Evolutionary conservation across 257 asterid genomes (phyloP), one percentile per base, ranked within the genome.

Genomic region (Scutellaria baicalensis): DNA sequence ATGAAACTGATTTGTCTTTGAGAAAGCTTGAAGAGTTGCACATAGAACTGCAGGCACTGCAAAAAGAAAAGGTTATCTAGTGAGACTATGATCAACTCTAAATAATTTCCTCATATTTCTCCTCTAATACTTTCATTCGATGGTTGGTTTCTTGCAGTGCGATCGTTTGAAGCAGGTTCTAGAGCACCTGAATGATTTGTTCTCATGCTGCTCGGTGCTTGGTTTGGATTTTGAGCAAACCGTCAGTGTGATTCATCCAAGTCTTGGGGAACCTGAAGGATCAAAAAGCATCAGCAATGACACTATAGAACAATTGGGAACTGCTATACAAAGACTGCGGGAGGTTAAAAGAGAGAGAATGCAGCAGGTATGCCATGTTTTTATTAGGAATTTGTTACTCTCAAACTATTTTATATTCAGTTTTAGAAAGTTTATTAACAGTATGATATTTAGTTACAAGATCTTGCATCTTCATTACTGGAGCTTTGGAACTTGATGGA

Each of bases 401-500:
- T 54, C 9, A 20, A 59, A 36, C 9, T 61, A 16, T 49, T 36
- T 69, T 13, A 55, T 54, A 36, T 36, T 64, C 38, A 10, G 48
- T 42, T 69, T 8, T 44, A 66, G 33, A 68, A 44, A 78, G 45
- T 64, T 57, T 40, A 8, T 76, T 78, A n/a, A 81, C 71, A 36
- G 40, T 13, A 40, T 66, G 54, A 44, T 73, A 54, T 43, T 59
- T 69, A 94, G 99, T 80, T 94, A 50, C 97, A 88, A 91, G 97
- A 91, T 76, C 92, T 91, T 1, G 97, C 93, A 14, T 80, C 94
- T 47, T 84, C 99, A 27, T 74, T 94, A 80, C 74, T 94, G 84
- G 96, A 94, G 85, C 89, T 91, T 39, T 94, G 99, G 99, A 91
- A 94, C 79, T 89, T 94, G 88, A 89, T 94, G 99, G 99, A 94